These are phyloP conservation scores for Haberlea rhodopensis DNA, from an alignment of 257 asterid species.

Conservation along the genomic window DNA sequence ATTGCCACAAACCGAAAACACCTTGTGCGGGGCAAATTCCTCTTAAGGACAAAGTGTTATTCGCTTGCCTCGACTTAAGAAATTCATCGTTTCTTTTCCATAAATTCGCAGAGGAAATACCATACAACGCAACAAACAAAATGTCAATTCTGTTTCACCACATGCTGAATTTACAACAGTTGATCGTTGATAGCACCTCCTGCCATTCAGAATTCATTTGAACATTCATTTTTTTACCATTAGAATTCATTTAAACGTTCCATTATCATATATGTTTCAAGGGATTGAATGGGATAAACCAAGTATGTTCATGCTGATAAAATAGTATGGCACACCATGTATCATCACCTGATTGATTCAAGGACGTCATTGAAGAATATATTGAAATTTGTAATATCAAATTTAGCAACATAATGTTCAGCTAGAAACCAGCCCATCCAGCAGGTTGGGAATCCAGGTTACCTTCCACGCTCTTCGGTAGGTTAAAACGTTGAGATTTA, in stretches of 20 bases:
- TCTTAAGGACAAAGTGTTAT: no score
- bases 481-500: slow-evolving; percentile 54
- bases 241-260: no score
- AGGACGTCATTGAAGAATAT: background rate
- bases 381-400: background rate
- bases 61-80: no score
- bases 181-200: background rate
- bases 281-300: background rate
- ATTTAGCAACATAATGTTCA: background rate
- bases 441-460: slow-evolving; percentile 74
- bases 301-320: background rate
- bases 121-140: no score
- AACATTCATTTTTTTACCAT: no score
- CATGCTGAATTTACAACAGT: no score
- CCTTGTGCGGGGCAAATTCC: no score
- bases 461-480: slow-evolving; percentile 43
- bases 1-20: no score
- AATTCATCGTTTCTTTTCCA: no score
- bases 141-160: no score
- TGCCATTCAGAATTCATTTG: background rate
- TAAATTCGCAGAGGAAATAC: no score
- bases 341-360: background rate
- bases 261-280: background rate
- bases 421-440: slow-evolving; percentile 95
- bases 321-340: background rate